A percentile compares a stretch with the other conserved stretches of the same genome.
Evolutionary conservation across 345 rosid genomes (phyloP).

Genomic region (Passiflora organensis): DNA sequence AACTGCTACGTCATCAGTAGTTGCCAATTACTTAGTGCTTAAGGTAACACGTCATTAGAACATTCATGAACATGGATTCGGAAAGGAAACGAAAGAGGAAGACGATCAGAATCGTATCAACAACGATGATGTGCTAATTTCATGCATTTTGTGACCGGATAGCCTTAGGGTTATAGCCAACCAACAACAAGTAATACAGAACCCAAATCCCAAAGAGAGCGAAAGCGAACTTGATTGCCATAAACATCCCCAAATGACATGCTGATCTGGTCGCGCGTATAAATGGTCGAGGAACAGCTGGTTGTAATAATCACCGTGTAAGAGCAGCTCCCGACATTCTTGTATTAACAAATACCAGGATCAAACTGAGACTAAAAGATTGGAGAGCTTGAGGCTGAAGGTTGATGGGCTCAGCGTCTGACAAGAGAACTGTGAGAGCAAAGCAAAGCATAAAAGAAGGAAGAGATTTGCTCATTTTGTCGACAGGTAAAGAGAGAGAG

Average conservation of each 20-base stretch:
- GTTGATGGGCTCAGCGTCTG: slow-evolving; percentile 23
- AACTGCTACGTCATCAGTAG: too few species aligned
- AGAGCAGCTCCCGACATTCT: slow-evolving; percentile 35
- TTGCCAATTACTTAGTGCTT: too few species aligned
- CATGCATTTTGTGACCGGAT: too few species aligned
- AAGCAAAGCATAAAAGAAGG: slow-evolving; percentile 16
- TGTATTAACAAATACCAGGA: slow-evolving; percentile 36
- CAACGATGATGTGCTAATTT: too few species aligned
- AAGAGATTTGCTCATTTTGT: slow-evolving; percentile 18
- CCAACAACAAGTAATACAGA: background rate
- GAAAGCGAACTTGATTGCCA: slow-evolving; percentile 53
- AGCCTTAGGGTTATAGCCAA: background rate
- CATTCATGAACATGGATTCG: background rate
- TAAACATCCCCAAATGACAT: slow-evolving; percentile 68
- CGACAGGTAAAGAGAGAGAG: background rate
- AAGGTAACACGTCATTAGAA: background rate
- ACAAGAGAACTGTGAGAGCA: slow-evolving; percentile 13
- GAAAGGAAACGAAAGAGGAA: too few species aligned
- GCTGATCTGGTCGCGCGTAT: slow-evolving; percentile 68
- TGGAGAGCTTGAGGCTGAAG: slow-evolving; percentile 40
- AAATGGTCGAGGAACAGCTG: slow-evolving; percentile 52
- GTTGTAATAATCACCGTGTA: slow-evolving; percentile 38
- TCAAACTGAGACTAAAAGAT: slow-evolving; percentile 51
- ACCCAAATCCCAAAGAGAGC: too few species aligned
- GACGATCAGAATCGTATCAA: too few species aligned